These are phyloP conservation scores for Exophiala oligosperma DNA, from an alignment of 2,329 filamentous ascomycete genomes.

Conservation along the genomic window DNA sequence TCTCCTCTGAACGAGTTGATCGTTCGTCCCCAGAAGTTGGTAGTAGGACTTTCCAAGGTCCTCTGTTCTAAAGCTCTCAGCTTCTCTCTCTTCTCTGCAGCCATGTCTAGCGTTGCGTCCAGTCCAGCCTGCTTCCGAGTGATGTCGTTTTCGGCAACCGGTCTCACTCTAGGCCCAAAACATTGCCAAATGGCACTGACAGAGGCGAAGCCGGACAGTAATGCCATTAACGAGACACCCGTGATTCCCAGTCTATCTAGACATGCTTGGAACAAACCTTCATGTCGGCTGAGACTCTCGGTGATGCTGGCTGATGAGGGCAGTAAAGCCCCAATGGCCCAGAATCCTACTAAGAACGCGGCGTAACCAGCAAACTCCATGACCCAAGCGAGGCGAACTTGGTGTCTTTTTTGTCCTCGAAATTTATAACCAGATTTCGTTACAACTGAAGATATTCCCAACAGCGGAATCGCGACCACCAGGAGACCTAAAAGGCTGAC, in stretches of 20 bases:
- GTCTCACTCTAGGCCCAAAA: constrained; percentile 65
- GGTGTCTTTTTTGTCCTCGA: constrained; percentile 57
- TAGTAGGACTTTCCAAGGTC: constrained; percentile 44
- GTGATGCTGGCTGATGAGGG: constrained; percentile 46
- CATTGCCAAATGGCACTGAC: constrained; percentile 85
- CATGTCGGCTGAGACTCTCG: constrained; percentile 34
- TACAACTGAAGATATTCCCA: constrained; percentile 71
- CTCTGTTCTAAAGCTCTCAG: constrained; percentile 67
- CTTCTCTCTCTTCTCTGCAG: constrained; percentile 71
- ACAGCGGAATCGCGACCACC: constrained; percentile 72
- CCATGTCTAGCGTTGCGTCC: constrained; percentile 76
- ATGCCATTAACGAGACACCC: constrained; percentile 81
- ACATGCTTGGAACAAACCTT: constrained; percentile 56
- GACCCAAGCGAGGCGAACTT: constrained; percentile 62
- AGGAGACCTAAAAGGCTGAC: constrained; percentile 70
- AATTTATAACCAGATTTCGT: constrained; percentile 62
- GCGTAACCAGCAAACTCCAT: constrained; percentile 64
- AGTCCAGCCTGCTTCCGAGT: constrained; percentile 75
- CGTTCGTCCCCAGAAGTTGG: constrained; percentile 71
- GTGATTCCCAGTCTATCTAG: constrained; percentile 74
- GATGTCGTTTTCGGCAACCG: constrained; percentile 72
- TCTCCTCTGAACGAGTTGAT: constrained; percentile 63
- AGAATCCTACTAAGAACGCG: constrained; percentile 72
- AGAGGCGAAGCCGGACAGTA: constrained; percentile 86
- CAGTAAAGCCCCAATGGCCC: constrained; percentile 69